A percentile compares a stretch with the other conserved stretches of the same genome.
phyloP scores from a whole-genome alignment of 176 grass and related monocot species.

The Musa beccarii region DNA sequence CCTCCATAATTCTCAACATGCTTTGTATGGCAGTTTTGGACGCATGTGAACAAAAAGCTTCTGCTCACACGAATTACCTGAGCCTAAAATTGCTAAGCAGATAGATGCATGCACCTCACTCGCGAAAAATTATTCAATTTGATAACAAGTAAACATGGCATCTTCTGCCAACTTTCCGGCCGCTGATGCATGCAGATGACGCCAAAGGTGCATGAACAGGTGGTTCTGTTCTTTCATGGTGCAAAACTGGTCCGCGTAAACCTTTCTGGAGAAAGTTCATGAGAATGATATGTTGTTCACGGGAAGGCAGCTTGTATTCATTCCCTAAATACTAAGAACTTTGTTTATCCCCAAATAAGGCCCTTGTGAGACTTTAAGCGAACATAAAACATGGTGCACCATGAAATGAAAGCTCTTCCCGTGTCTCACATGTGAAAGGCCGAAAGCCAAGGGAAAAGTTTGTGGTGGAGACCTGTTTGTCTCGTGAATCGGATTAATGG shows the following conservation, averaged over 20 bases:
- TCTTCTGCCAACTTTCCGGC: too few species aligned
- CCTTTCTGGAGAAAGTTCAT: background rate
- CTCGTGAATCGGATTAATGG: background rate
- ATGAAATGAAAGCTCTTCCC: background rate
- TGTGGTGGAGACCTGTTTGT: background rate
- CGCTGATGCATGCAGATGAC: too few species aligned
- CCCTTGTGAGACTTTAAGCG: background rate
- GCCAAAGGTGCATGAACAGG: too few species aligned
- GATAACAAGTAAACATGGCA: too few species aligned
- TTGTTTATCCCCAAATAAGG: background rate
- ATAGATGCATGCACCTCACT: too few species aligned
- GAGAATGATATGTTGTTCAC: background rate
- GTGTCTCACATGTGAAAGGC: background rate
- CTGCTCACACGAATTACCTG: too few species aligned
- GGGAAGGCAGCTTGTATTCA: background rate
- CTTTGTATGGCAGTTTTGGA: too few species aligned
- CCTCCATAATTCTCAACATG: too few species aligned
- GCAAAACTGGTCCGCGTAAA: background rate
- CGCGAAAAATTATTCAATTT: too few species aligned
- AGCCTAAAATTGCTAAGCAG: too few species aligned
- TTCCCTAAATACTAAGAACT: too few species aligned
- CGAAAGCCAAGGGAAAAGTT: background rate
- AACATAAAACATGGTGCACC: background rate
- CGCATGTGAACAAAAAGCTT: too few species aligned
- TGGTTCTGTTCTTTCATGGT: background rate